Conservation (phyloP, 768 basidiomycete species). For the Albatrellus ellisii region DNA sequence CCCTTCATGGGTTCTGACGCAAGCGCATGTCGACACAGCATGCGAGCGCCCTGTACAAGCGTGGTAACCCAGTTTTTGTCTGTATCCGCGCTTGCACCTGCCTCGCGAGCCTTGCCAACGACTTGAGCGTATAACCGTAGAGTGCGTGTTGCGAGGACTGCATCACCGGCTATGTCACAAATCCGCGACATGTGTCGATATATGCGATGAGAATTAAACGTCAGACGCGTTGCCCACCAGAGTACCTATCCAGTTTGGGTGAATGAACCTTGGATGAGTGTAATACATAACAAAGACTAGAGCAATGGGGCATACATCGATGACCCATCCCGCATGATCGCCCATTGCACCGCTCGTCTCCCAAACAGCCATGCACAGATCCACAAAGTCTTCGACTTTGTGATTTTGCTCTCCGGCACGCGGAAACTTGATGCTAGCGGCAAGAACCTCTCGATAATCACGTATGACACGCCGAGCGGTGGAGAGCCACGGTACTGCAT, state of each 20-base stretch:
- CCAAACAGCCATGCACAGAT: slow-evolving; percentile 72
- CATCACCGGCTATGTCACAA: slow-evolving; percentile 46
- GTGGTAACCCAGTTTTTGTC: slow-evolving; percentile 68
- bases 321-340: slow-evolving; percentile 60
- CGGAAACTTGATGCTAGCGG: slow-evolving; percentile 63
- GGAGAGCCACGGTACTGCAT: slow-evolving; percentile 40
- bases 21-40: slow-evolving; percentile 49
- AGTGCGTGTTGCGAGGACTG: slow-evolving; percentile 54
- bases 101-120: slow-evolving; percentile 71
- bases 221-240: slow-evolving; percentile 90
- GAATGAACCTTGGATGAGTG: not conserved
- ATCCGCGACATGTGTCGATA: slow-evolving; percentile 77
- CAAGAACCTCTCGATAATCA: slow-evolving; percentile 59
- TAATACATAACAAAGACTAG: not conserved
- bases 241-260: slow-evolving; percentile 69
- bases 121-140: slow-evolving; percentile 75
- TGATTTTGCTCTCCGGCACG: slow-evolving; percentile 66
- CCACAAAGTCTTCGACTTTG: slow-evolving; percentile 74
- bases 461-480: slow-evolving; percentile 54
- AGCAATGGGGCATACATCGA: slow-evolving; percentile 45
- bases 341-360: slow-evolving; percentile 55
- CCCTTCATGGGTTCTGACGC: slow-evolving; percentile 10
- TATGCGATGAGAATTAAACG: slow-evolving; percentile 83
- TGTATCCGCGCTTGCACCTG: slow-evolving; percentile 43
- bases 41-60: slow-evolving; percentile 61